Base-by-base conservation (phyloP, 148 eudicot genomes). In the Rhododendron griersonianum region DNA sequence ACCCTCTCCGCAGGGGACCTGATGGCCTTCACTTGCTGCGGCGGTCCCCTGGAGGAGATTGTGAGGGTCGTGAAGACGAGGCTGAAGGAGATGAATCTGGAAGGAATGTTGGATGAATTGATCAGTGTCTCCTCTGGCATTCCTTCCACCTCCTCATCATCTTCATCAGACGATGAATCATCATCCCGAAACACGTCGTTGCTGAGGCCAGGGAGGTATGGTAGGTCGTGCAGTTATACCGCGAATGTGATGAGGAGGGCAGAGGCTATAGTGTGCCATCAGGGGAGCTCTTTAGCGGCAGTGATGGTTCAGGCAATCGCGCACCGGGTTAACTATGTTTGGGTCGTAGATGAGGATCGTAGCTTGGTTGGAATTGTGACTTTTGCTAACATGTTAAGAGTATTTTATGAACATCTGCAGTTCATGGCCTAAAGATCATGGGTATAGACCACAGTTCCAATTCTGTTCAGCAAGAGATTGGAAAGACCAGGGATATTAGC, bases 231-330 rank as follows among this genome's bases (percentile, higher is more conserved):
- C 25, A 89, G 96, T 71, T 90, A 88, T 84, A 91, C 94, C 21
- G 94, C 94, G 45, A 92, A 95, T 86, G 91, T 91, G 88, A 89
- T 84, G 76, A 87, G 90, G 81, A 89, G 86, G 76, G 91, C 96
- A 0, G 98, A 94, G 89, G 96, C 95, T 19, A 90, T 93, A 1
- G 94, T 93, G 71, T 95, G 99, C 69, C 90, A 91, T 78, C 91
- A 91, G 11, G 84, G 92, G 57, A 96, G 99, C 81, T 96, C 99
- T 57, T 85, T 96, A 83, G 93, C 93, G 9, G 99, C 99, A 0
- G 98, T 96, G 53, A 95, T 94, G 98, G 91, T 94, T 18, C 99
- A 96, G 83, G 98, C 98, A 0, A 89, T 96, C 3, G 89, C 98
- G 3, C 98, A 93, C 81, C 90, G 99, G 11, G 96, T 93, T 73